These are phyloP conservation scores for Haplosporangium sp. DNA, from an alignment of 371 early-diverging fungal species.

Conservation along the genomic window DNA sequence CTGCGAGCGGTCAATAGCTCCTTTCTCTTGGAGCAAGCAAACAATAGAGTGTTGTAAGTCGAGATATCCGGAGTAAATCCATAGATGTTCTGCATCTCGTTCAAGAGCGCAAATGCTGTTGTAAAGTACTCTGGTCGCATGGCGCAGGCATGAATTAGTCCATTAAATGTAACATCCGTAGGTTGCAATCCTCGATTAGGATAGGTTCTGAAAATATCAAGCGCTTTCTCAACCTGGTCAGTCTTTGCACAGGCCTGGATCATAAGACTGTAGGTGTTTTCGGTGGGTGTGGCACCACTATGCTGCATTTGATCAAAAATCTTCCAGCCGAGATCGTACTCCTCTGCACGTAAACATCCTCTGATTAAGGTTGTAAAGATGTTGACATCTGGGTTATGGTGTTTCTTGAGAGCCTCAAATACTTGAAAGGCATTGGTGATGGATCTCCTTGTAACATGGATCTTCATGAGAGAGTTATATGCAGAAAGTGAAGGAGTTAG, in stretches of 20 bases:
- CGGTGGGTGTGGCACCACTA: conserved; percentile 83
- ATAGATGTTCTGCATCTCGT: conserved; percentile 82
- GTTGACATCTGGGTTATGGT: conserved; percentile 64
- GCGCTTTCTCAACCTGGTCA: conserved; percentile 36
- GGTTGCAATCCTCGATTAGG: conserved; percentile 63
- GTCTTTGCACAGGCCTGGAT: conserved; percentile 90
- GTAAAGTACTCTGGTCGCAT: conserved; percentile 77
- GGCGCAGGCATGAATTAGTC: conserved; percentile 88
- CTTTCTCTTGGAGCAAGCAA: conserved; percentile 77
- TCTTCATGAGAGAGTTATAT: conserved; percentile 39
- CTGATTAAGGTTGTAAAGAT: conserved; percentile 86
- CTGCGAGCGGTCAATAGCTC: conserved; percentile 72
- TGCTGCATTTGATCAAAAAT: conserved; percentile 91
- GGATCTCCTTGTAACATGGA: conserved; percentile 36
- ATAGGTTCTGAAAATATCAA: conserved; percentile 51
- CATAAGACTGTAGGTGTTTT: conserved; percentile 87
- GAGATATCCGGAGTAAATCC: conserved; percentile 83
- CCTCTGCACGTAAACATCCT: conserved; percentile 80
- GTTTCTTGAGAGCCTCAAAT: conserved; percentile 47
- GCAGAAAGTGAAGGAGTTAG: conserved; percentile 27
- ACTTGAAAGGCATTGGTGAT: conserved; percentile 34
- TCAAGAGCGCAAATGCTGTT: conserved; percentile 83
- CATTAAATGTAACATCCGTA: conserved; percentile 87
- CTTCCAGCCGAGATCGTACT: conserved; percentile 86
- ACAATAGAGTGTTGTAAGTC: conserved; percentile 86